Evolutionary conservation across 495 filamentous ascomycete species (phyloP).

Genomic region (Aspergillus hancockii): DNA sequence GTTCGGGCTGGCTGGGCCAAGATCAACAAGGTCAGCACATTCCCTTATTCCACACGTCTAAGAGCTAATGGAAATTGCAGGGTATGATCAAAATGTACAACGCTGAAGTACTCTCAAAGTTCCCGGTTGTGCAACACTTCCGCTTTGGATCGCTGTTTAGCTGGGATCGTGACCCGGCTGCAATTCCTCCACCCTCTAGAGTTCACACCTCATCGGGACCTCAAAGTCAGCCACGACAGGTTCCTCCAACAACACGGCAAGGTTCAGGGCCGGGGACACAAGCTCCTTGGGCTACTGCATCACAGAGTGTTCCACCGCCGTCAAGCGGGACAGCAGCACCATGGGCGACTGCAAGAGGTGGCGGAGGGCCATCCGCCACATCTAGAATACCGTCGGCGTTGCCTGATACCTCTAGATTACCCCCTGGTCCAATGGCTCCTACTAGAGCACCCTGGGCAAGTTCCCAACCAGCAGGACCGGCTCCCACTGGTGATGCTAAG

Average conservation of each 20-base stretch:
- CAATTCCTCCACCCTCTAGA: constrained; percentile 43
- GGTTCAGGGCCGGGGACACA: constrained; percentile 34
- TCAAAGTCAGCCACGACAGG: constrained; percentile 34
- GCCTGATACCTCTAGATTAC: constrained; percentile 36
- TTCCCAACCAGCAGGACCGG: constrained; percentile 19
- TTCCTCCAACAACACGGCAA: constrained; percentile 15
- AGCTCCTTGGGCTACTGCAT: constrained; percentile 50
- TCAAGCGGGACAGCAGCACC: constrained; percentile 43
- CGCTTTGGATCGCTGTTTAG: constrained; percentile 77
- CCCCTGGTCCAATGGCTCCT: constrained; percentile 42
- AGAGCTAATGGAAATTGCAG: constrained; percentile 28
- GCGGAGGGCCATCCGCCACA: constrained; percentile 12
- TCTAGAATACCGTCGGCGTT: constrained; percentile 17
- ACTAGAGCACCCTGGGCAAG: constrained; percentile 49
- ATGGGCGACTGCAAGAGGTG: constrained; percentile 37
- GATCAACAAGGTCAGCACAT: constrained; percentile 79
- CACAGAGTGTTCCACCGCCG: constrained; percentile 18
- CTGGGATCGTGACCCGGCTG: constrained; percentile 75
- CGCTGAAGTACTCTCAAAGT: constrained; percentile 68
- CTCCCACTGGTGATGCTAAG: constrained; percentile 19
- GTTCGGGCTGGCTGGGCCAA: constrained; percentile 93
- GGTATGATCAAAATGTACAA: constrained; percentile 77
- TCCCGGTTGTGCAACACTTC: constrained; percentile 72
- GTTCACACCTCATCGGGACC: constrained; percentile 62
- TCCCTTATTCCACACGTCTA: background rate